Base-by-base conservation (phyloP, 306 rosid genomes). In the Hippophae rhamnoides region DNA sequence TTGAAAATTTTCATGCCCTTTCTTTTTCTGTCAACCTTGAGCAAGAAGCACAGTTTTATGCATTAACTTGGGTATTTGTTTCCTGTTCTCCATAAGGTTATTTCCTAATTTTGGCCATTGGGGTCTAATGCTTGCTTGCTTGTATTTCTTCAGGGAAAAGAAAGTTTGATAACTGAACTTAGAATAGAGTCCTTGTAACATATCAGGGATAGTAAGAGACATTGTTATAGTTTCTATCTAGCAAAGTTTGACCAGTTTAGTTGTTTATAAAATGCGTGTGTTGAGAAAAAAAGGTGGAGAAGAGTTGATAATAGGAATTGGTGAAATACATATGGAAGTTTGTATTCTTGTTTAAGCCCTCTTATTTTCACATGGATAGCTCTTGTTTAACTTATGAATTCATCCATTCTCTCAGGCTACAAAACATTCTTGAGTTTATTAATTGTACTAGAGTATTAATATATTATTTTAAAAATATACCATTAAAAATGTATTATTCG, bases 21-120 rank as follows among this genome's bases (percentile, higher is more conserved):
- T n/a, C n/a, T n/a, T n/a, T n/a, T n/a, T n/a, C n/a, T n/a, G n/a
- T n/a, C n/a, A n/a, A 72, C 72, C 87, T 93, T 40, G 99, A 93
- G 68, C 90, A 89, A 66, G 99, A 93, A 62, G 99, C 99, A 46
- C 99, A 93, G 63, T 84, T 95, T n/a, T 86, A 93, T 71, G 97
- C 99, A 9, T 81, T 93, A 67, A 69, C 94, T 58, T 93, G 99
- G 99, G 99, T 93, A 88, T 66, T 13, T 7, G 58, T 58, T 67
- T 49, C 31, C 40, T 10, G 43, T 10, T 45, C 43, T 58, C 31
- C 41, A 43, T 12, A 63, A 25, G 46, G 41, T 26, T 61, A 51
- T 45, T 25, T 27, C 7, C 58, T 61, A 11, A 56, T 53, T 57
- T 18, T 47, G 44, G 26, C 31, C 53, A 47, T 42, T 69, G n/a